phyloP scores from a whole-genome alignment of 805 yeast species.

The Candida peoriensis region DNA sequence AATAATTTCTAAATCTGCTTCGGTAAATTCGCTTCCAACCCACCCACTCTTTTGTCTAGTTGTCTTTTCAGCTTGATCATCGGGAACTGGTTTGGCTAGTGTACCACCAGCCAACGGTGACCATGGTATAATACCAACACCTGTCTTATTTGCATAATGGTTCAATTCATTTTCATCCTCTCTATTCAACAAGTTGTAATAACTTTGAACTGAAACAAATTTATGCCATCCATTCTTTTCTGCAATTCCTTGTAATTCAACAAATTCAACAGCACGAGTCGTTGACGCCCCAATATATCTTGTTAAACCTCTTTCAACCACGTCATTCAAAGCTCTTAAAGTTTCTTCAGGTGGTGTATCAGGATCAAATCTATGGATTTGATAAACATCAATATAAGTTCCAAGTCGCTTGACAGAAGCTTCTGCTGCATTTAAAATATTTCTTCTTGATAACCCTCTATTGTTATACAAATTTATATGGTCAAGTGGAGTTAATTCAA shows the following conservation, averaged over 20 bases:
- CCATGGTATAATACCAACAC: slow-evolving; percentile 57
- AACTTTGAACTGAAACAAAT: slow-evolving; percentile 62
- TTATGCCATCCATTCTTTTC: slow-evolving; percentile 52
- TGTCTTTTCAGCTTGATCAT: too few species aligned
- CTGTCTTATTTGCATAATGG: slow-evolving; percentile 46
- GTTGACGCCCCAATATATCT: slow-evolving; percentile 61
- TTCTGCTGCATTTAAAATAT: too few species aligned
- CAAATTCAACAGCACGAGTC: slow-evolving; percentile 52
- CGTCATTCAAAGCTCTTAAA: slow-evolving; percentile 51
- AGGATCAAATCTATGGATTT: slow-evolving; percentile 48
- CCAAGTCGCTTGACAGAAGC: too few species aligned
- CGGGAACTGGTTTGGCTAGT: too few species aligned
- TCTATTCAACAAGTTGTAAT: slow-evolving; percentile 48
- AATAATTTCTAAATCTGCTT: slow-evolving; percentile 31
- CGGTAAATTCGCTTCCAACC: too few species aligned
- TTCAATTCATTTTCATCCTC: slow-evolving; percentile 63
- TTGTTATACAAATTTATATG: too few species aligned
- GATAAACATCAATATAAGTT: slow-evolving; percentile 44
- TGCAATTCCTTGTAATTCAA: slow-evolving; percentile 47
- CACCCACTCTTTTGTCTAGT: too few species aligned
- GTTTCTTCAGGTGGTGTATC: slow-evolving; percentile 42
- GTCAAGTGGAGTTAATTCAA: too few species aligned
- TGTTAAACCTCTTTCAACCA: slow-evolving; percentile 39
- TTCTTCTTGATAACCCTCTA: too few species aligned
- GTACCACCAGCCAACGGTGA: slow-evolving; percentile 52